Base-by-base conservation (phyloP, 148 eudicot genomes). In the Selenicereus undatus region DNA sequence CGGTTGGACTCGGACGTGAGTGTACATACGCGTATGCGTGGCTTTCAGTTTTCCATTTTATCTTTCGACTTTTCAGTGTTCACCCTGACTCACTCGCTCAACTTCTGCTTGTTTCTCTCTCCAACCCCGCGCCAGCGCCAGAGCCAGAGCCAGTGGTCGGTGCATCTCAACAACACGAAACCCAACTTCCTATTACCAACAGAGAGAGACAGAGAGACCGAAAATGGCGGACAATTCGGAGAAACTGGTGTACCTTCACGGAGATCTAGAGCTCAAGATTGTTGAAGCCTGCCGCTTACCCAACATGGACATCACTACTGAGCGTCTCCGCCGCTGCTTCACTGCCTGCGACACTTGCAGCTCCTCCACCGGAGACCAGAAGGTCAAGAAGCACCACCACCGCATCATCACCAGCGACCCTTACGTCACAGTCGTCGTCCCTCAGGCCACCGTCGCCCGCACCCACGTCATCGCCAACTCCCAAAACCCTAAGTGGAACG, bases 361-460 rank as follows among this genome's bases (percentile, higher is more conserved):
- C 73, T 2, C 52, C 56, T 5, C 35, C 77, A 1, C 83, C 70
- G 72, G 27, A 0, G 83, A 85, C 45, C 62, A 74, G 64, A 82
- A 80, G n/a, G 8, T 78, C 52, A 84, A 75, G 51, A 86, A 81
- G 71, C 94, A 83, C 83, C 85, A 86, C 11, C 91, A 76, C 80
- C 85, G 88, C 12, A 85, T 95, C 83, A 96, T 96, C 81, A 96
- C 99, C 62, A 92, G 94, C 76, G 99, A 96, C 84, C 91, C 99
- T 2, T 96, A 96, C 88, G 99, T 93, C 26, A 85, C 89, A 0
- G 93, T 93, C 0, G 69, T 75, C 0, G 97, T 89, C 54, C 97
- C 95, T 0, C 94, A 91, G 48, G 90, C 93, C 12, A 92, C 94
- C 12, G 79, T 96, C 0, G 98, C 97, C 3, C 88, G 98, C 5